Evolutionary conservation across 768 basidiomycete species (phyloP), one percentile per base, ranked within the genome.

Genomic region (Auricularia cornea): DNA sequence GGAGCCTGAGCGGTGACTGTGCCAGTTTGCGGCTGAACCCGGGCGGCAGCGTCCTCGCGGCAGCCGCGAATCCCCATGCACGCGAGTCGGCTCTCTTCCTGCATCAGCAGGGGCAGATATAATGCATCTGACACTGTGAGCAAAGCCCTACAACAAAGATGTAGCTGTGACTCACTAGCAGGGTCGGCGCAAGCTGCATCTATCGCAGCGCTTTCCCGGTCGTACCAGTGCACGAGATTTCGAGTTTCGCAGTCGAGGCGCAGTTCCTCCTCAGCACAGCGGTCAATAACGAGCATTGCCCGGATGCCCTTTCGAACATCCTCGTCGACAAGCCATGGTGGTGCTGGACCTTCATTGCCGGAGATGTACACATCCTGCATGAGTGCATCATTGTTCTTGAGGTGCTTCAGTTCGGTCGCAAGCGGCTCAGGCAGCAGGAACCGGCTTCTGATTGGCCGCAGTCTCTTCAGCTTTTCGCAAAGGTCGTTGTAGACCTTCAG

Each of bases 321-420:
- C 1, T 44, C 28, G 57, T 79, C 74, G 5, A 72, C 66, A 0
- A 78, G 68, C 77, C 79, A 80, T 8, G 59, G 56, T 12, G 72
- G 75, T 0, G 67, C 56, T 11, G 63, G 44, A 3, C 23, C 64
- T 0, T 48, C 38, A 3, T 68, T 69, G 0, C 18, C 26, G 8
- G 63, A 67, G 5, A 77, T 75, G 75, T 75, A 79, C 0, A 78
- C 69, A 59, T 78, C 77, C 31, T 77, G 70, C 71, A 78, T 72
- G 0, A 81, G 66, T 0, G 32, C 60, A 0, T 72, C 59, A 31
- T 70, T 57, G 3, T 60, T 51, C 0, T 48, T 33, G 0, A 72
- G 65, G 1, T 64, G 60, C 2, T 62, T 59, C 0, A 81, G 64
- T 23, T 75, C 68, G 0, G 70, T 73, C 0, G 74, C 74, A 0